Conservation (phyloP, 148 eudicot genomes). For the Suaeda aralocaspica region DNA sequence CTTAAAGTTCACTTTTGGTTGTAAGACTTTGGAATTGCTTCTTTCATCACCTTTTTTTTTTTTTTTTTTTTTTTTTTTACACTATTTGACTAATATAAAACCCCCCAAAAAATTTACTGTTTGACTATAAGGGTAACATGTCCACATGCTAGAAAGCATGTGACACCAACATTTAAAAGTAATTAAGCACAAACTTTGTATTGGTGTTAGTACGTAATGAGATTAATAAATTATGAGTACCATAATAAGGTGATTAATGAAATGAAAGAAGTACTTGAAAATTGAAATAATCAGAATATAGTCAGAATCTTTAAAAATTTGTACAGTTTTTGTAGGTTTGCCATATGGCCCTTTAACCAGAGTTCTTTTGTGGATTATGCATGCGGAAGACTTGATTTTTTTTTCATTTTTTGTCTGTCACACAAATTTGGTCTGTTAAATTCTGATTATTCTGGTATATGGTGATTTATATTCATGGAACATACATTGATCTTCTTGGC, state of each 20-base stretch:
- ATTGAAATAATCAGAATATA: not conserved
- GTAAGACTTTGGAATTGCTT: conserved; percentile 9
- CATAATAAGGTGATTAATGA: not conserved
- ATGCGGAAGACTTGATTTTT: not conserved
- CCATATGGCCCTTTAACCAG: conserved; percentile 8
- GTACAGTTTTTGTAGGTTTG: conserved; percentile 1
- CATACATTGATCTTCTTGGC: conserved; percentile 9
- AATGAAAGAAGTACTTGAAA: not conserved
- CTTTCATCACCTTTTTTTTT: not conserved
- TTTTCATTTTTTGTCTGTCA: not conserved
- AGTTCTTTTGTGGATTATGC: not conserved
- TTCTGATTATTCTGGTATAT: conserved; percentile 11
- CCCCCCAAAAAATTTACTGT: not conserved
- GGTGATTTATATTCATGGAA: conserved; percentile 8
- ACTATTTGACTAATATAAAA: not conserved
- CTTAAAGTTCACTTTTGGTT: conserved; percentile 10
- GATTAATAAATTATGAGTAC: not conserved
- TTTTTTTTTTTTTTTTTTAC: too few relatives aligned
- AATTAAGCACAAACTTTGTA: not conserved
- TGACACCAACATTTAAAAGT: conserved; percentile 5
- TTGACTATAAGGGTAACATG: conserved; percentile 21
- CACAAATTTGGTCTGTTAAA: not conserved
- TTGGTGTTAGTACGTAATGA: not conserved
- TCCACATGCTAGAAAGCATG: conserved; percentile 16
- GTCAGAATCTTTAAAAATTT: not conserved